These are phyloP conservation scores for Lipomyces yamanashiensis DNA, from an alignment of 805 yeast genomes.

Conservation along the genomic window DNA sequence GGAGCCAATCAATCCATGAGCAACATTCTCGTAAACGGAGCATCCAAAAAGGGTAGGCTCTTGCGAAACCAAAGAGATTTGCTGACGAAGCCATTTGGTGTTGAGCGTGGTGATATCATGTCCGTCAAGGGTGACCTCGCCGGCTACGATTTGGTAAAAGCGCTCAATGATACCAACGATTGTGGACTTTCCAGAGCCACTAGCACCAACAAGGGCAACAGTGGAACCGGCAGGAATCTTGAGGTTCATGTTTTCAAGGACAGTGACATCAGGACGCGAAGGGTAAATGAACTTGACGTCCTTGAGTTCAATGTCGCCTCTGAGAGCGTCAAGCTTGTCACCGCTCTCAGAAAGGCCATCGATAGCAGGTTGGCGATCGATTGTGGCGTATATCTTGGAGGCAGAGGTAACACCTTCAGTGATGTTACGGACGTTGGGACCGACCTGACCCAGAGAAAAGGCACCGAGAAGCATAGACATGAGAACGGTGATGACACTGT, in stretches of 20 bases:
- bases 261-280: constrained; percentile 42
- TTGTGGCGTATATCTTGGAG: constrained; percentile 49
- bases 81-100: constrained; percentile 55
- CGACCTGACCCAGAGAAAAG: constrained; percentile 48
- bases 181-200: constrained; percentile 56
- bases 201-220: constrained; percentile 90
- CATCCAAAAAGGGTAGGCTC: constrained; percentile 70
- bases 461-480: constrained; percentile 42
- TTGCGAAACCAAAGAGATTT: constrained; percentile 66
- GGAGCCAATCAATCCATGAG: constrained; percentile 64
- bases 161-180: constrained; percentile 61
- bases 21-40: constrained; percentile 74
- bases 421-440: constrained; percentile 48
- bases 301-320: constrained; percentile 48
- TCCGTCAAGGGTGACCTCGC: constrained; percentile 55
- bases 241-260: constrained; percentile 39
- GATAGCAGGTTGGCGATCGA: constrained; percentile 49
- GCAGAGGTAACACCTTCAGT: constrained; percentile 50
- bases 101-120: constrained; percentile 55
- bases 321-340: constrained; percentile 22
- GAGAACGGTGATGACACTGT: constrained; percentile 45
- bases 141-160: constrained; percentile 59
- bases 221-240: constrained; percentile 72
- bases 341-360: constrained; percentile 44
- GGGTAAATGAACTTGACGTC: constrained; percentile 42